Percentiles rank a stretch among this genome's conserved stretches.
Conservation (phyloP, 2,329 filamentous ascomycete species). For the Diaporthe ilicicola region DNA sequence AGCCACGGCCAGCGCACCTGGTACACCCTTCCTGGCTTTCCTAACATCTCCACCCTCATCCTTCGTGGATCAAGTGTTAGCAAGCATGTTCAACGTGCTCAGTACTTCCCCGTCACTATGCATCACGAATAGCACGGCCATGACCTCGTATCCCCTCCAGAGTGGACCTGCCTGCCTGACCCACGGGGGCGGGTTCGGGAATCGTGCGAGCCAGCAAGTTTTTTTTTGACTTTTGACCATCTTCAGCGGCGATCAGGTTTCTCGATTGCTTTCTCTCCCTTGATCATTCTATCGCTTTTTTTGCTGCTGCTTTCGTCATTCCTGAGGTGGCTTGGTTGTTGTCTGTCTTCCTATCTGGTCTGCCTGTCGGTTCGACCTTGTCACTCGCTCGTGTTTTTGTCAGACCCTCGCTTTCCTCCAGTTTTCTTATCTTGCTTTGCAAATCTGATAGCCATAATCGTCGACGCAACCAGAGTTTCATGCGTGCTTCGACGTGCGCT, state of each 20-base stretch:
- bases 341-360: constrained; percentile 33
- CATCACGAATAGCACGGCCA: constrained; percentile 21
- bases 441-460: background rate
- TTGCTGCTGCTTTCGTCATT: constrained; percentile 2
- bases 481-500: constrained; percentile 22
- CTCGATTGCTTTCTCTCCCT: constrained; percentile 11
- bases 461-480: constrained; percentile 1
- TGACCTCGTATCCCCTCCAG: constrained; percentile 25
- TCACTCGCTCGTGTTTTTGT: constrained; percentile 29
- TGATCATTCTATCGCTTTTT: constrained; percentile 10
- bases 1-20: constrained; percentile 19
- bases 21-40: constrained; percentile 7
- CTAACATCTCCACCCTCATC: constrained; percentile 1
- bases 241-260: constrained; percentile 5
- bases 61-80: background rate
- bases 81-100: background rate
- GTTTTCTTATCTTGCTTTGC: background rate
- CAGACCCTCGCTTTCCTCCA: constrained; percentile 25
- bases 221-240: constrained; percentile 24
- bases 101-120: constrained; percentile 7
- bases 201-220: constrained; percentile 5
- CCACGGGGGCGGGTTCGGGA: constrained; percentile 10
- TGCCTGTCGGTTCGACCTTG: constrained; percentile 13
- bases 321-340: constrained; percentile 14
- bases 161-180: constrained; percentile 22